These are phyloP conservation scores for Bocquillonia castaneifolia DNA, from an alignment of 441 rosid species.

Conservation along the genomic window DNA sequence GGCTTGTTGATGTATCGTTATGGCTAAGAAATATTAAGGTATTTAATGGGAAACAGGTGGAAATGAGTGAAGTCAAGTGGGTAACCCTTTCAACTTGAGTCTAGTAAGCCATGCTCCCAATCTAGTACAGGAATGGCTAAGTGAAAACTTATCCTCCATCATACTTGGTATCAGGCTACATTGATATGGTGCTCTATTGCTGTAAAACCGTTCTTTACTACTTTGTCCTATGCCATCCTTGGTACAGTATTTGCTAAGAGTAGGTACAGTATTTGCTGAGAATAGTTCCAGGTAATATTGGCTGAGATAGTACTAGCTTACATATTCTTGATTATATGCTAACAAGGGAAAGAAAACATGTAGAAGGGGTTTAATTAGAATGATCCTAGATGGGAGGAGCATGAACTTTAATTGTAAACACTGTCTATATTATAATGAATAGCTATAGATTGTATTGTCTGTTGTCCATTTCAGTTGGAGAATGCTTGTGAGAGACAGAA, in stretches of 20 bases:
- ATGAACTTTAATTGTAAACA: background rate
- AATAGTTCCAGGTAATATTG: background rate
- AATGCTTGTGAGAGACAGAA: background rate
- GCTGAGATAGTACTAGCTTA: slow-evolving; percentile 8
- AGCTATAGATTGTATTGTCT: background rate
- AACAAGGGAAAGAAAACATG: background rate
- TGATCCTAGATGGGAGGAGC: background rate
- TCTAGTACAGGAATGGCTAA: background rate
- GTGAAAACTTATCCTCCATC: background rate
- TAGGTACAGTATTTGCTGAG: no score
- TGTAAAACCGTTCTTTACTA: background rate
- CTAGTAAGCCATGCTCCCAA: background rate
- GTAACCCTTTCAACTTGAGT: background rate
- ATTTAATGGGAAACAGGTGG: background rate
- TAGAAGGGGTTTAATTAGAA: background rate
- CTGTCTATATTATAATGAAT: background rate
- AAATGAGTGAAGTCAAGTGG: background rate
- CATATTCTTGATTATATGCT: background rate
- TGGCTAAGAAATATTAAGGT: background rate
- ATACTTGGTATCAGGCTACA: background rate
- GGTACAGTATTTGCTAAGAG: no score
- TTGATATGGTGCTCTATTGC: background rate
- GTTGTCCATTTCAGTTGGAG: background rate
- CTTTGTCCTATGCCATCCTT: no score
- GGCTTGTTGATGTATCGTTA: background rate